Conservation (phyloP, 495 filamentous ascomycete species). For the Diplogelasinospora grovesii region DNA sequence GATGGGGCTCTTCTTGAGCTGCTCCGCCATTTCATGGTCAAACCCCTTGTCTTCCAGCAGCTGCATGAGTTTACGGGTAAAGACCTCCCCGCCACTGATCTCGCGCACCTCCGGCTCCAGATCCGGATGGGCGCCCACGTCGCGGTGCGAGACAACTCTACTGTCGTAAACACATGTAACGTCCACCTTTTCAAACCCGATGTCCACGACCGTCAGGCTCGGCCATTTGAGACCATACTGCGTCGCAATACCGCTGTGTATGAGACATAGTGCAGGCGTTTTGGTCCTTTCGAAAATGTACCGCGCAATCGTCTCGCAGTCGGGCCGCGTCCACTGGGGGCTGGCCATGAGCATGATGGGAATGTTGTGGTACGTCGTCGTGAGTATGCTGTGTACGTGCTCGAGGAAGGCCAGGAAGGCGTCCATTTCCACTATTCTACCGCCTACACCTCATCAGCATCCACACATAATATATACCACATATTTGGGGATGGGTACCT, state of each 20-base stretch:
- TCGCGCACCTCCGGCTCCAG: slow-evolving; percentile 56
- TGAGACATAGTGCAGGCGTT: slow-evolving; percentile 77
- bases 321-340: slow-evolving; percentile 76
- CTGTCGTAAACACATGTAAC: slow-evolving; percentile 82
- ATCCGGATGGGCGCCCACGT: slow-evolving; percentile 42
- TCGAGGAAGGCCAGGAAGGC: slow-evolving; percentile 87
- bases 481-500: slow-evolving; percentile 35
- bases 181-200: slow-evolving; percentile 86
- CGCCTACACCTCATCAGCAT: slow-evolving; percentile 33
- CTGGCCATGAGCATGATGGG: slow-evolving; percentile 83
- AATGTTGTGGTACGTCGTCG: slow-evolving; percentile 81
- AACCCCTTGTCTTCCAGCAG: slow-evolving; percentile 66
- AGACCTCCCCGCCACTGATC: slow-evolving; percentile 78
- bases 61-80: slow-evolving; percentile 68
- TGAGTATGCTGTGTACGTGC: slow-evolving; percentile 80
- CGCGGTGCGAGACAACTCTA: slow-evolving; percentile 42
- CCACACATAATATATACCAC: not conserved
- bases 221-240: slow-evolving; percentile 74
- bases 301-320: slow-evolving; percentile 75
- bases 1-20: slow-evolving; percentile 81
- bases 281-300: slow-evolving; percentile 98
- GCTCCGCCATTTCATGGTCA: slow-evolving; percentile 85
- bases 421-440: slow-evolving; percentile 79
- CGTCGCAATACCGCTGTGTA: slow-evolving; percentile 77
- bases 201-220: slow-evolving; percentile 77